A percentile compares a stretch with the other conserved stretches of the same genome.
Evolutionary conservation across 23 red algal genomes (phyloP).

Genomic region (Rhodosorus marinus): DNA sequence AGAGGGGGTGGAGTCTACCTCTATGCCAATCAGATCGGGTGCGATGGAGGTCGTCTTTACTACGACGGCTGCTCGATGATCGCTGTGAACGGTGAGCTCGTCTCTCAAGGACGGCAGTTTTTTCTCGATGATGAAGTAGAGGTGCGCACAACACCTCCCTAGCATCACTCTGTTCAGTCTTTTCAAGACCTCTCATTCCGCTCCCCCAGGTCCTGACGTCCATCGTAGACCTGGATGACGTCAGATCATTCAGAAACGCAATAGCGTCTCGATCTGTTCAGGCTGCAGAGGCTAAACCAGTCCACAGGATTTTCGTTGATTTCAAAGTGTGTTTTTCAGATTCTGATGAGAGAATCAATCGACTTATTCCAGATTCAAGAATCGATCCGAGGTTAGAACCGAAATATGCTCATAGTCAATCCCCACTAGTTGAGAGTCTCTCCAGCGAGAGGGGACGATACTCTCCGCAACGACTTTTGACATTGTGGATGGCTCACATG

Average conservation of each 20-base stretch:
- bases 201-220: constrained; percentile 42
- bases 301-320: constrained; percentile 3
- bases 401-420: too few relatives aligned
- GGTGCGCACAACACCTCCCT: too few relatives aligned
- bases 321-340: not conserved
- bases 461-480: too few relatives aligned
- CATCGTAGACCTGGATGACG: constrained; percentile 53
- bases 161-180: too few relatives aligned
- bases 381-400: too few relatives aligned
- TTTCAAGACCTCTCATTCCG: too few relatives aligned
- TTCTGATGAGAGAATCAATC: not conserved
- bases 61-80: constrained; percentile 79
- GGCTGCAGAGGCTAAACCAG: constrained; percentile 8
- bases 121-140: constrained; percentile 35
- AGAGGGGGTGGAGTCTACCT: constrained; percentile 76
- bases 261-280: constrained; percentile 46
- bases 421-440: too few relatives aligned
- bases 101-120: constrained; percentile 72
- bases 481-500: too few relatives aligned
- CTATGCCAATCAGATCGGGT: constrained; percentile 90
- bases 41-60: constrained; percentile 93
- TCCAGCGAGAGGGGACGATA: too few relatives aligned
- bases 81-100: constrained; percentile 60
- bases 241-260: constrained; percentile 21
- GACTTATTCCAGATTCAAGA: constrained; percentile 1